Conservation (phyloP, 176 grass and related monocot genomes). For the Pontederia paniculata region DNA sequence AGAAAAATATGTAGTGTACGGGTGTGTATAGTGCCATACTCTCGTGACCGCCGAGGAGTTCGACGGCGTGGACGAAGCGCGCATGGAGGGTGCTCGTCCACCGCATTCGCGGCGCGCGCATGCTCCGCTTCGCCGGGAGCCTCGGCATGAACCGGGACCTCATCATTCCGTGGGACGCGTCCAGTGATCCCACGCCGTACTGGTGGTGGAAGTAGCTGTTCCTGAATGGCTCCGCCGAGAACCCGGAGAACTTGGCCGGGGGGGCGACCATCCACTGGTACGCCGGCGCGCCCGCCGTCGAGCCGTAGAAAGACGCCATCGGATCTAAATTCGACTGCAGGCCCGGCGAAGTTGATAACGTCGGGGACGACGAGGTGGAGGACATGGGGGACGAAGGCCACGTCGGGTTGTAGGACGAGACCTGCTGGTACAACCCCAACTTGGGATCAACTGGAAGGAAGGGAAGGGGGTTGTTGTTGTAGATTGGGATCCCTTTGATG, state of each 20-base stretch:
- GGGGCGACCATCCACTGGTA: constrained; percentile 65
- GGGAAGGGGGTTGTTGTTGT: constrained; percentile 46
- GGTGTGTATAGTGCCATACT: constrained; percentile 29
- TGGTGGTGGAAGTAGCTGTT: constrained; percentile 31
- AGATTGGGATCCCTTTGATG: constrained; percentile 86
- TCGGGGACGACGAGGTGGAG: constrained; percentile 26
- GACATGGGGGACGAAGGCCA: constrained; percentile 25
- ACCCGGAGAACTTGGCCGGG: constrained; percentile 60
- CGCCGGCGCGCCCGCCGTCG: constrained; percentile 14
- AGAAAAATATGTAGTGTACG: neutral
- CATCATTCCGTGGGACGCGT: constrained; percentile 1
- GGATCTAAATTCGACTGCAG: constrained; percentile 34
- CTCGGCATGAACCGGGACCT: constrained; percentile 71
- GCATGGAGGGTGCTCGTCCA: constrained; percentile 96
- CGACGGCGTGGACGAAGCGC: constrained; percentile 90
- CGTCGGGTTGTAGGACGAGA: constrained; percentile 18
- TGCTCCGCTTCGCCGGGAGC: constrained; percentile 80
- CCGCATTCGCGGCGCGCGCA: constrained; percentile 87
- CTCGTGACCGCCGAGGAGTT: constrained; percentile 96
- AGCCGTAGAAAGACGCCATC: constrained; percentile 32
- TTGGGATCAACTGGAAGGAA: constrained; percentile 38
- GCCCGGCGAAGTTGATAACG: constrained; percentile 12
- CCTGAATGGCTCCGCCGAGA: constrained; percentile 50
- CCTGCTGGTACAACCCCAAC: constrained; percentile 26
- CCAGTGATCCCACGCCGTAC: constrained; percentile 29